Evolutionary conservation across 192 early-diverging fungal species (phyloP).

Genomic region (Backusella liffmaniae): DNA sequence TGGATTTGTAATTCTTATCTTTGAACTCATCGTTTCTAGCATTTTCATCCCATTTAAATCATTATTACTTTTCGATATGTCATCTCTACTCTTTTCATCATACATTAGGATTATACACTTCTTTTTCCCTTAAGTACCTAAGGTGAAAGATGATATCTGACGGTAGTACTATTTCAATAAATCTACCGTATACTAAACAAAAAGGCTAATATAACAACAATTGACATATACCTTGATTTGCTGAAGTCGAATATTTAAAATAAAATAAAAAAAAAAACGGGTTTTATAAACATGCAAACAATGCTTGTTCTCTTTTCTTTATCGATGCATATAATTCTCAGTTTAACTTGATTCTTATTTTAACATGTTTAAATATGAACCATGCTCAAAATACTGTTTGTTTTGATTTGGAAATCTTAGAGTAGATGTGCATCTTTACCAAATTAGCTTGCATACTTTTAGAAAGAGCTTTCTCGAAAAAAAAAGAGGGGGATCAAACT

Average conservation of each 20-base stretch:
- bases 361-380: neutral
- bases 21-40: no score
- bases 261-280: neutral
- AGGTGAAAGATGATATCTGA: neutral
- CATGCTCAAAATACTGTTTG: neutral
- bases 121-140: no score
- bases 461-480: neutral
- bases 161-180: neutral
- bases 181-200: neutral
- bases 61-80: no score
- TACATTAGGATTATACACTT: no score
- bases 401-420: neutral
- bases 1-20: no score
- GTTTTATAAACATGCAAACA: neutral
- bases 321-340: neutral
- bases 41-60: no score
- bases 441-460: neutral
- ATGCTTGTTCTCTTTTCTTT: neutral
- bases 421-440: neutral
- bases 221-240: neutral
- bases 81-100: no score
- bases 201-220: neutral
- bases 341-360: neutral
- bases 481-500: neutral
- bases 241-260: neutral